Base-by-base conservation (phyloP, 2,329 filamentous ascomycete species). In the Aspergillus bombycis region DNA sequence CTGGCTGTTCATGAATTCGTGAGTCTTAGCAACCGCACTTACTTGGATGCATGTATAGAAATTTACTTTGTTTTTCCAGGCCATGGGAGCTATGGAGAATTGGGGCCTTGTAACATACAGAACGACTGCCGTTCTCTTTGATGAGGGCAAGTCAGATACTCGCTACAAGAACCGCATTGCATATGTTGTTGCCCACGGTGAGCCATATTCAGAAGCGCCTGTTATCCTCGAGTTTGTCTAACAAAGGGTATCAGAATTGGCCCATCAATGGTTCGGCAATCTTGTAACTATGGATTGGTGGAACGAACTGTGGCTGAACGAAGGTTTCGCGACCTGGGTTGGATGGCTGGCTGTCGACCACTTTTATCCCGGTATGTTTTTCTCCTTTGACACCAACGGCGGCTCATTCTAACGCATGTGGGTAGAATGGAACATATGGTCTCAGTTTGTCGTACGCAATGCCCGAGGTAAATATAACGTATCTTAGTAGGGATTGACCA, bases 271-370 rank as follows among this genome's bases (percentile, higher is more conserved):
- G 94, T 97, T 97, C 71, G 93, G 93, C 43, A 96, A 97, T 77
- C 86, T 97, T 12, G 93, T 96, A 50, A 97, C 94, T 7, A 97
- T 97, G 93, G 92, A 96, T 77, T 97, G 93, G 93, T 95, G 92
- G 92, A 92, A 90, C 75, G 91, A 96, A 81, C 86, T 95, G 46
- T 97, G 93, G 93, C 85, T 96, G 58, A 96, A 96, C 74, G 94
- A 98, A 79, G 94, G 94, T 14, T 99, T 99, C 75, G 95, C 95
- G 48, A 99, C 95, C 3, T 98, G 94, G 94, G 94, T 97, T 50
- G 95, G 94, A 58, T 99, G 94, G 94, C 86, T 94, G 65, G 94
- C 93, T 11, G 88, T 94, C 63, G 92, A 98, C 75, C 87, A 96
- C 75, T 88, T 98, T 61, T 92, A 98, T 79, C 95, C 95, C 3